Evolutionary conservation across 2,329 filamentous ascomycete genomes (phyloP).

Genomic region (Fusarium tricinctum): DNA sequence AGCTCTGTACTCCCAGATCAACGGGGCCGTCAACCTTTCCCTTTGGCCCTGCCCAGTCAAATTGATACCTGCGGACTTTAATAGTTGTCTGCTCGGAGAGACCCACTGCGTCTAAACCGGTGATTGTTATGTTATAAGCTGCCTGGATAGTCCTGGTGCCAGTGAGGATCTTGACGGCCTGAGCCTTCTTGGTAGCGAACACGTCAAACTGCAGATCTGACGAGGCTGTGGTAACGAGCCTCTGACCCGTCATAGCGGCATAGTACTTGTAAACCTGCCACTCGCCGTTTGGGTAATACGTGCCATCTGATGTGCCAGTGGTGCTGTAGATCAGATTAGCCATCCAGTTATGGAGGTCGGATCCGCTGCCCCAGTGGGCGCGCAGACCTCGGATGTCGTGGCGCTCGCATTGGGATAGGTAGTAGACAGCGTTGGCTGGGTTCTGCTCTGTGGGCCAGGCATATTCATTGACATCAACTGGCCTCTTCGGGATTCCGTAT

Average conservation of each 20-base stretch:
- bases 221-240: neutral
- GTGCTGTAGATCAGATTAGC: neutral
- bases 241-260: neutral
- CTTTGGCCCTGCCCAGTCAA: conserved; percentile 2
- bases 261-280: conserved; percentile 5
- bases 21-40: neutral
- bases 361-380: neutral
- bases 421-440: conserved; percentile 2
- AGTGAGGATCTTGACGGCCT: accelerated
- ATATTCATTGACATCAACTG: neutral
- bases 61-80: neutral
- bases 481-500: neutral
- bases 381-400: neutral
- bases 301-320: neutral
- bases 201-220: neutral
- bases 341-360: conserved; percentile 1
- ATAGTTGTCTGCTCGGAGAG: neutral
- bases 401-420: neutral
- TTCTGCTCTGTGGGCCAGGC: neutral
- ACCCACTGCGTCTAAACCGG: accelerated
- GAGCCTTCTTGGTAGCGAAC: neutral
- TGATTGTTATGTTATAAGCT: accelerated
- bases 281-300: neutral
- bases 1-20: neutral
- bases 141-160: neutral